Evolutionary conservation across 2,329 filamentous ascomycete genomes (phyloP).

Genomic region (Ophiostoma tasmaniense): DNA sequence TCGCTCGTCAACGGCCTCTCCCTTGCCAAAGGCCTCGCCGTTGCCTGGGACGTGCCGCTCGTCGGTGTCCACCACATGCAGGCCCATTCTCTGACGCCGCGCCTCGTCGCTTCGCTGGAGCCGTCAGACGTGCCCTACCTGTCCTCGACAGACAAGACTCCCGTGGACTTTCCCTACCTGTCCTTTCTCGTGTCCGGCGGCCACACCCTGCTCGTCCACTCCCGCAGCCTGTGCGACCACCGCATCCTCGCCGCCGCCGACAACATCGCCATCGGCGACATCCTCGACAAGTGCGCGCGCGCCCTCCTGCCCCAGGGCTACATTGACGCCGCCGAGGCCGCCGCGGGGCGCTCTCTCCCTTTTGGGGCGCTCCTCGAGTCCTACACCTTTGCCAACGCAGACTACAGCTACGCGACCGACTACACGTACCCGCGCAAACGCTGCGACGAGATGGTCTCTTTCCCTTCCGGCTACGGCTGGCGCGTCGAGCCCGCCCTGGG

Average conservation of each 20-base stretch:
- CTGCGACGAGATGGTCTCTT: slow-evolving; percentile 46
- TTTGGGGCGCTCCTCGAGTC: slow-evolving; percentile 72
- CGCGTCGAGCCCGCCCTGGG: slow-evolving; percentile 56
- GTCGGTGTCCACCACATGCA: slow-evolving; percentile 96
- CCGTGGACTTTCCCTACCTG: slow-evolving; percentile 64
- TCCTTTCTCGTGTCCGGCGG: slow-evolving; percentile 86
- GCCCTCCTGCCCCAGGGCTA: slow-evolving; percentile 57
- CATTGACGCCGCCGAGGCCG: slow-evolving; percentile 35
- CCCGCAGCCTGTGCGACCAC: slow-evolving; percentile 59
- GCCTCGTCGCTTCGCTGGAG: slow-evolving; percentile 53
- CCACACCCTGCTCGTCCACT: slow-evolving; percentile 79
- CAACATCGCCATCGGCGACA: slow-evolving; percentile 86
- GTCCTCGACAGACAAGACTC: not conserved
- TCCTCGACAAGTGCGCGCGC: slow-evolving; percentile 79
- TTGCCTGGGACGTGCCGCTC: slow-evolving; percentile 75
- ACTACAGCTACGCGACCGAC: slow-evolving; percentile 40
- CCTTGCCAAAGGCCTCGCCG: slow-evolving; percentile 76
- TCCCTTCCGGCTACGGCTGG: slow-evolving; percentile 45
- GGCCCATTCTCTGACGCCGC: slow-evolving; percentile 82
- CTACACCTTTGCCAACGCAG: slow-evolving; percentile 51
- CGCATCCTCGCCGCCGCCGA: slow-evolving; percentile 60
- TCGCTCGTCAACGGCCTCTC: slow-evolving; percentile 72
- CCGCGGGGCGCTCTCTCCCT: slow-evolving; percentile 51
- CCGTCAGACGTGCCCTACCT: not conserved
- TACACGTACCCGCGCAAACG: slow-evolving; percentile 44